Evolutionary conservation across 768 basidiomycete genomes (phyloP).

Genomic region (Boletus tylopilopsis): DNA sequence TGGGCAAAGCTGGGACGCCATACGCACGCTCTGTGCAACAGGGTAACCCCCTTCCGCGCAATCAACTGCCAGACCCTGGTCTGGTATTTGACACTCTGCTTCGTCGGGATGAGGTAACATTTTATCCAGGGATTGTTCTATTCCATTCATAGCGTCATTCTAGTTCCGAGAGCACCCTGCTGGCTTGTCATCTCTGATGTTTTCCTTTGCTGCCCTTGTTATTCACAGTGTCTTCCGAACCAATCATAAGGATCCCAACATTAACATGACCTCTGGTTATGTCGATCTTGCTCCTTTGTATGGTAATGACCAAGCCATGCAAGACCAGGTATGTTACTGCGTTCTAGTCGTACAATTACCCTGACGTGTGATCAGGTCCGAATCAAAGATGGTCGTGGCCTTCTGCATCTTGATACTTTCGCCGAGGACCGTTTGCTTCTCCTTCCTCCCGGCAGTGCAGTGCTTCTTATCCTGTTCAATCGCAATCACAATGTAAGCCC

Average conservation of each 20-base stretch:
- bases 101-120: conserved; percentile 59
- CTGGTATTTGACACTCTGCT: conserved; percentile 79
- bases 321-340: conserved; percentile 48
- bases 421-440: conserved; percentile 75
- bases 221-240: conserved; percentile 90
- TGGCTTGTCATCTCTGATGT: conserved; percentile 77
- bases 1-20: conserved; percentile 76
- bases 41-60: conserved; percentile 54
- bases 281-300: conserved; percentile 84
- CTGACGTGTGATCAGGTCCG: conserved; percentile 20
- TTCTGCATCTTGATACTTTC: conserved; percentile 67
- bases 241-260: conserved; percentile 55
- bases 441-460: conserved; percentile 74
- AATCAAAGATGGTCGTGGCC: conserved; percentile 59
- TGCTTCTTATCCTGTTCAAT: conserved; percentile 79
- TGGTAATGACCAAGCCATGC: conserved; percentile 61
- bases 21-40: conserved; percentile 85
- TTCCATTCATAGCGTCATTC: not conserved
- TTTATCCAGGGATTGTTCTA: not conserved
- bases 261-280: conserved; percentile 86
- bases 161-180: conserved; percentile 76
- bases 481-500: conserved; percentile 80
- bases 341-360: not conserved
- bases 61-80: conserved; percentile 75
- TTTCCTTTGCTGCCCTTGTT: conserved; percentile 77